Percentiles rank a stretch among this genome's conserved stretches.
phyloP scores from a whole-genome alignment of 1,284 basidiomycete genomes.

The Trametes polyzona region DNA sequence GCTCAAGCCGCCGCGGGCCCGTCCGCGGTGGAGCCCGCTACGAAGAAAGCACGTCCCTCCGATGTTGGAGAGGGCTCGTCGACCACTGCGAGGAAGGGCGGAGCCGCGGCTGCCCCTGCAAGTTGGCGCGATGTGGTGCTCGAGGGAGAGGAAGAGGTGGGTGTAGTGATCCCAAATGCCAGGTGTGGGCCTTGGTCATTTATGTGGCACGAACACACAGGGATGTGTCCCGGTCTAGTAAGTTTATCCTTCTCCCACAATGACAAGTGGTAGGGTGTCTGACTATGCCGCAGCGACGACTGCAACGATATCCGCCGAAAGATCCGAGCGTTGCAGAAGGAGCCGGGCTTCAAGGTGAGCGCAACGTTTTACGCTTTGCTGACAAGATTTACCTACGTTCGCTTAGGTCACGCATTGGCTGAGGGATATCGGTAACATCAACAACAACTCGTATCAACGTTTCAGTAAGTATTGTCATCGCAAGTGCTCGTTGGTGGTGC shows the following conservation, averaged over 20 bases:
- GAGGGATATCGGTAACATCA: slow-evolving; percentile 49
- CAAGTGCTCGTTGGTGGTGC: background rate
- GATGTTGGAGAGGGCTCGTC: slow-evolving; percentile 33
- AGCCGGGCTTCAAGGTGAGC: slow-evolving; percentile 47
- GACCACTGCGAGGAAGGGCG: slow-evolving; percentile 30
- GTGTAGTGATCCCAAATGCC: background rate
- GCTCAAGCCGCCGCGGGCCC: slow-evolving; percentile 4
- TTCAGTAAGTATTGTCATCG: slow-evolving; percentile 43
- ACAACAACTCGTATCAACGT: slow-evolving; percentile 49
- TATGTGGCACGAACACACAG: slow-evolving; percentile 14
- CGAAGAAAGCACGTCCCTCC: slow-evolving; percentile 64
- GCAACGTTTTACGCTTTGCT: background rate
- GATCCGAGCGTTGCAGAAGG: slow-evolving; percentile 46
- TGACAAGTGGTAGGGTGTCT: background rate
- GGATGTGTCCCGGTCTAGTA: slow-evolving; percentile 38
- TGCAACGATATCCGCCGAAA: slow-evolving; percentile 53
- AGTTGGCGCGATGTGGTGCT: slow-evolving; percentile 37
- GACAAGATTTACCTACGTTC: background rate
- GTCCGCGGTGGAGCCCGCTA: slow-evolving; percentile 3
- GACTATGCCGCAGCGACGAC: slow-evolving; percentile 41
- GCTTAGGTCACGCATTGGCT: slow-evolving; percentile 50
- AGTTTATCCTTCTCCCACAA: slow-evolving; percentile 8
- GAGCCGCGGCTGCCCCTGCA: slow-evolving; percentile 25
- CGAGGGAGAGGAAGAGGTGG: slow-evolving; percentile 38
- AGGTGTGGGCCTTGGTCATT: background rate